Conservation (phyloP, 2,329 filamentous ascomycete genomes). For the Verticillium albo-atrum region DNA sequence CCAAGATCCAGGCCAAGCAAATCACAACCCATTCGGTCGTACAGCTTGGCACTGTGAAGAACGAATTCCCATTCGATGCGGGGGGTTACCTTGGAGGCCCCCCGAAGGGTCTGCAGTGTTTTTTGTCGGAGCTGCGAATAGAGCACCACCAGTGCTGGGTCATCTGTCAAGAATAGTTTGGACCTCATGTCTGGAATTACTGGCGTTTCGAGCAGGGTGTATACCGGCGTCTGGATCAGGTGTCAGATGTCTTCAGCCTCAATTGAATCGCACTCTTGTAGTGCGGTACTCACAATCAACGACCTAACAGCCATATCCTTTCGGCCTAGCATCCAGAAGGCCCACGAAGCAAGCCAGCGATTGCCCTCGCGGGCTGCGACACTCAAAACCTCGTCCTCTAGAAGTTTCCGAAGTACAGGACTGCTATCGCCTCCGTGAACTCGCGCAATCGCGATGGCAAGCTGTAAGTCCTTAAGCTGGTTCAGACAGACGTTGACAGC, state of each 20-base stretch:
- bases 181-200: constrained; percentile 66
- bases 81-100: constrained; percentile 76
- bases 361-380: constrained; percentile 78
- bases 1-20: constrained; percentile 80
- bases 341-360: constrained; percentile 92
- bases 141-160: constrained; percentile 81
- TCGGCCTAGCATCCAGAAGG: constrained; percentile 84
- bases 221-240: constrained; percentile 66
- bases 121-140: constrained; percentile 82
- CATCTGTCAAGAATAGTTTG: constrained; percentile 81
- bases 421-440: constrained; percentile 85
- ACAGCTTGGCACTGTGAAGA: constrained; percentile 77
- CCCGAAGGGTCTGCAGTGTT: constrained; percentile 76
- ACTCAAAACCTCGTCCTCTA: constrained; percentile 75
- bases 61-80: constrained; percentile 86
- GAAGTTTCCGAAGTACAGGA: constrained; percentile 64
- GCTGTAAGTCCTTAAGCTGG: constrained; percentile 82
- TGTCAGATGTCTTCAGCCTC: background rate
- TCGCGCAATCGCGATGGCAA: constrained; percentile 82
- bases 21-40: constrained; percentile 91
- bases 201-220: constrained; percentile 66
- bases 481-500: constrained; percentile 83
- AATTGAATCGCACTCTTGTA: background rate
- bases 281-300: constrained; percentile 59
- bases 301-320: constrained; percentile 80